Conservation (phyloP, 2,329 filamentous ascomycete species). For the Penicillium vulpinum region DNA sequence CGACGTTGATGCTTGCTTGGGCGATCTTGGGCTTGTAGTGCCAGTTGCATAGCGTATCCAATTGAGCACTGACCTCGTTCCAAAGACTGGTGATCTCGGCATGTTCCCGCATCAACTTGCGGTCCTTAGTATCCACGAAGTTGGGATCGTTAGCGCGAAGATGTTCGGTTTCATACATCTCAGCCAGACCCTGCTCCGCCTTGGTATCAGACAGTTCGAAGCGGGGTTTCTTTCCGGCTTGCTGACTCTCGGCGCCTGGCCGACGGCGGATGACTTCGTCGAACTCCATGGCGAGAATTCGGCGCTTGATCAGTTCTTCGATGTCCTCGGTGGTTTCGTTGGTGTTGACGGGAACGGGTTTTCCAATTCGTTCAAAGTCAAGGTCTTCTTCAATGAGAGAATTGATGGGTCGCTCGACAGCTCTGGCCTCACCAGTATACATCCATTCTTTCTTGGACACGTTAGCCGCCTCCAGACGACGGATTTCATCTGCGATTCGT, state of each 20-base stretch:
- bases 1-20: constrained; percentile 78
- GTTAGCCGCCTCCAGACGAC: constrained; percentile 82
- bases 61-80: constrained; percentile 74
- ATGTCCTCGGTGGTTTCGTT: constrained; percentile 87
- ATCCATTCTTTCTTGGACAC: constrained; percentile 91
- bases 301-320: constrained; percentile 89
- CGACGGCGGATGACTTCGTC: constrained; percentile 84
- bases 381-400: constrained; percentile 92
- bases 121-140: constrained; percentile 78
- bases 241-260: constrained; percentile 68
- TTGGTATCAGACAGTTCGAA: constrained; percentile 85
- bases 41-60: constrained; percentile 89
- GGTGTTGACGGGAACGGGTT: constrained; percentile 91
- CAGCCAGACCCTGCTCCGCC: constrained; percentile 80
- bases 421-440: constrained; percentile 81
- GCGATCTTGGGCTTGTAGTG: constrained; percentile 91
- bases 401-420: constrained; percentile 79
- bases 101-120: constrained; percentile 79
- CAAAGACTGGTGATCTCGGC: constrained; percentile 79
- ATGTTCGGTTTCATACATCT: constrained; percentile 93
- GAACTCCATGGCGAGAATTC: constrained; percentile 86
- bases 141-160: constrained; percentile 73
- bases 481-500: constrained; percentile 85
- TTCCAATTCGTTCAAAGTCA: constrained; percentile 92
- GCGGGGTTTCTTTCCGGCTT: constrained; percentile 66